A percentile compares a stretch with the other conserved stretches of the same genome.
phyloP scores from a whole-genome alignment of 73 alveolate species.

The Paramecium pentaurelia region DNA sequence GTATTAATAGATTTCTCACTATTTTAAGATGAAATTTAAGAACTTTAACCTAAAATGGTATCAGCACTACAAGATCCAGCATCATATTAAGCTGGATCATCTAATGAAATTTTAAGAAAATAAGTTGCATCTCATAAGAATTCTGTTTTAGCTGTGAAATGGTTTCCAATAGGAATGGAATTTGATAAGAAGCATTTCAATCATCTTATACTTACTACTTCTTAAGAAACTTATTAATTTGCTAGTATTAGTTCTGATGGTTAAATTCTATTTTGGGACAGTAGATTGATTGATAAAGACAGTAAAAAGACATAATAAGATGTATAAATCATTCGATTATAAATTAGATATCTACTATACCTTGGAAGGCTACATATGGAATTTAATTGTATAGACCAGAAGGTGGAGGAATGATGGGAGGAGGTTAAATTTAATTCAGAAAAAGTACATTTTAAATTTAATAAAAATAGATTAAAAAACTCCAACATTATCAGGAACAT shows the following conservation, averaged over 20 bases:
- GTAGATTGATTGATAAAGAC: conserved; percentile 75
- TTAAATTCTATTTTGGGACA: conserved; percentile 83
- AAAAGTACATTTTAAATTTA: background rate
- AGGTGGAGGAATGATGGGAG: conserved; percentile 85
- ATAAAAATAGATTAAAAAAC: conserved; percentile 29
- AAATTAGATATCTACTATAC: conserved; percentile 25
- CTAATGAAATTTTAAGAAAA: conserved; percentile 33
- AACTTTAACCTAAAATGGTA: conserved; percentile 15
- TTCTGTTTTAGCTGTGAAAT: conserved; percentile 69
- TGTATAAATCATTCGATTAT: background rate
- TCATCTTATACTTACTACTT: conserved; percentile 56
- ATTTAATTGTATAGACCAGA: conserved; percentile 73
- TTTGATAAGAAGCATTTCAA: conserved; percentile 74
- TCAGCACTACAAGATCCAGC: conserved; percentile 58
- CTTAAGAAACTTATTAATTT: conserved; percentile 70
- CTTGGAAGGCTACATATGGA: conserved; percentile 60
- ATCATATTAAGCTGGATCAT: conserved; percentile 26
- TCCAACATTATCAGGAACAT: conserved; percentile 81
- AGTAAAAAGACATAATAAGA: conserved; percentile 43
- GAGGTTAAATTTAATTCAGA: conserved; percentile 68
- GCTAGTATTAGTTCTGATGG: conserved; percentile 88
- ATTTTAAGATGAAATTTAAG: conserved; percentile 55
- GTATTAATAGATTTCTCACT: conserved; percentile 4
- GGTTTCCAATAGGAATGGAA: conserved; percentile 81
- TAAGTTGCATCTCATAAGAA: conserved; percentile 75